These are phyloP conservation scores for Hibiscus mutabilis DNA, from an alignment of 345 rosid species.

Conservation along the genomic window DNA sequence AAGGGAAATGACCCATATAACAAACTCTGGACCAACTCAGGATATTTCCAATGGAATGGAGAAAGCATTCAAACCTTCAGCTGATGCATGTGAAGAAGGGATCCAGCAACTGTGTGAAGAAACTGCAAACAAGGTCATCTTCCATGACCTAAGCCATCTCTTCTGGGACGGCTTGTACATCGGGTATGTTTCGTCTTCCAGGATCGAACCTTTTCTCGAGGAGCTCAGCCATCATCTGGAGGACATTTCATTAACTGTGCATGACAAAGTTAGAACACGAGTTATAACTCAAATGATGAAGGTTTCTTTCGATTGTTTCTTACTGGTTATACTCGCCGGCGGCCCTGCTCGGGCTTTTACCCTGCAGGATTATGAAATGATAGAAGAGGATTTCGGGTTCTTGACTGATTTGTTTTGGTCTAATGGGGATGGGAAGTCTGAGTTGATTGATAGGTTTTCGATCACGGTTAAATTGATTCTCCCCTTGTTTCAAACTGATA, in stretches of 20 bases:
- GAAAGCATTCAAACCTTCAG: slow-evolving; percentile 62
- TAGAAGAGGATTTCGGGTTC: slow-evolving; percentile 79
- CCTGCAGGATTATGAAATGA: slow-evolving; percentile 49
- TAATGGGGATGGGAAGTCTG: slow-evolving; percentile 84
- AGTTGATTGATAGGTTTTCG: slow-evolving; percentile 72
- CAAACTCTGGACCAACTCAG: slow-evolving; percentile 49
- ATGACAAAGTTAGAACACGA: slow-evolving; percentile 76
- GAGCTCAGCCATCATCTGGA: slow-evolving; percentile 70
- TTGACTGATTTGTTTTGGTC: slow-evolving; percentile 88
- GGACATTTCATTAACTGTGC: slow-evolving; percentile 59
- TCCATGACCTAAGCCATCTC: slow-evolving; percentile 69
- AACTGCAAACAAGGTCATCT: slow-evolving; percentile 68
- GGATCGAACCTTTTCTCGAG: slow-evolving; percentile 74
- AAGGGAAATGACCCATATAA: slow-evolving; percentile 49
- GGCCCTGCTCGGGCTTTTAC: slow-evolving; percentile 80
- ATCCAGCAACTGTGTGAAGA: slow-evolving; percentile 75
- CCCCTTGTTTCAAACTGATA: slow-evolving; percentile 56
- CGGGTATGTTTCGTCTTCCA: slow-evolving; percentile 66
- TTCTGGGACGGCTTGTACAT: slow-evolving; percentile 77
- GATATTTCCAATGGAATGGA: slow-evolving; percentile 37
- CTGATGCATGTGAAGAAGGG: slow-evolving; percentile 64
- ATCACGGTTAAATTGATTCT: slow-evolving; percentile 53
- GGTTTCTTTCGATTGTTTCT: slow-evolving; percentile 87
- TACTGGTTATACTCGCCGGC: slow-evolving; percentile 85
- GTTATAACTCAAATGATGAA: slow-evolving; percentile 77